Conservation (phyloP, 2,329 filamentous ascomycete genomes). For the Claviceps purpurea region DNA sequence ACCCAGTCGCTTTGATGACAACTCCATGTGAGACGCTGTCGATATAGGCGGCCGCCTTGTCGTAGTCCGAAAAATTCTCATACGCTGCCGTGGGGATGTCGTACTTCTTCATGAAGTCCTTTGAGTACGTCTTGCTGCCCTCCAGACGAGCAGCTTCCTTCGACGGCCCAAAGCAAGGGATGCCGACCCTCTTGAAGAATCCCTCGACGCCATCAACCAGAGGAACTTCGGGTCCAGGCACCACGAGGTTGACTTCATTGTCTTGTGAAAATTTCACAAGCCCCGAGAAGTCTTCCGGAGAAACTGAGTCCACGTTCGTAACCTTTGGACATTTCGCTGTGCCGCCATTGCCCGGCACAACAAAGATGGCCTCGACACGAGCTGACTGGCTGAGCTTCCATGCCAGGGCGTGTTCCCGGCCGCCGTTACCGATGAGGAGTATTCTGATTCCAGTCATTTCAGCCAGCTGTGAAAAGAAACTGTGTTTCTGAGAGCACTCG, state of each 20-base stretch:
- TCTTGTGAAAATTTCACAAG: conserved; percentile 64
- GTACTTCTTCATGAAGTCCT: conserved; percentile 92
- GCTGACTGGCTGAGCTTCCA: conserved; percentile 86
- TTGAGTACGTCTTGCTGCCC: conserved; percentile 92
- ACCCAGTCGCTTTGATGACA: conserved; percentile 86
- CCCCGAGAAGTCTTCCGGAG: conserved; percentile 61
- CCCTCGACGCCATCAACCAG: conserved; percentile 81
- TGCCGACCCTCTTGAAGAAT: conserved; percentile 61
- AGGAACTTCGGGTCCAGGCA: conserved; percentile 88
- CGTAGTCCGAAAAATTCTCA: conserved; percentile 73
- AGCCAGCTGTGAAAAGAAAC: background rate
- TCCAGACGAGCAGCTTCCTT: conserved; percentile 80
- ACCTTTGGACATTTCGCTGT: conserved; percentile 60
- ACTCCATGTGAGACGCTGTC: conserved; percentile 57
- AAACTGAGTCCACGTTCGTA: conserved; percentile 55
- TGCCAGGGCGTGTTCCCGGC: conserved; percentile 84
- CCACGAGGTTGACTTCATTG: conserved; percentile 65
- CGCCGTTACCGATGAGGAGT: conserved; percentile 84
- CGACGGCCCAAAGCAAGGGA: conserved; percentile 75
- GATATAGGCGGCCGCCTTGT: conserved; percentile 60
- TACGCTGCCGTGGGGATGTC: conserved; percentile 84
- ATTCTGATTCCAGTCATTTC: conserved; percentile 42
- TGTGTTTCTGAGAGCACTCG: background rate
- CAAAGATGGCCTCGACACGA: conserved; percentile 61
- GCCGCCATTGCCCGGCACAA: conserved; percentile 73